Evolutionary conservation across 192 early-diverging fungal species (phyloP).

Genomic region (Phycomyces blakesleeanus): DNA sequence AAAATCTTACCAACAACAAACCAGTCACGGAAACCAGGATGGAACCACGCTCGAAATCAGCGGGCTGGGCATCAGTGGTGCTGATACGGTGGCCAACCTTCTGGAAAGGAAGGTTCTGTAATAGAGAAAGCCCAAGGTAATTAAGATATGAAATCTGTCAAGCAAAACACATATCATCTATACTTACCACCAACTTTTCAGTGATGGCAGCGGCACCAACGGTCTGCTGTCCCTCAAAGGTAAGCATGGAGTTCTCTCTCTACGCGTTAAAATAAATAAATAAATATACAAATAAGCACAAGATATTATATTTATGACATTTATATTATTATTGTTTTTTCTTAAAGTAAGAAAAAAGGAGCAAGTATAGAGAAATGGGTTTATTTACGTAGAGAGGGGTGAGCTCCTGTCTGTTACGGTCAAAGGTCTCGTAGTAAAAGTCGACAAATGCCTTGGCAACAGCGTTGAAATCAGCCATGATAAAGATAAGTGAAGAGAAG

Average conservation of each 20-base stretch:
- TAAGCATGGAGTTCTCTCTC: slow-evolving; percentile 78
- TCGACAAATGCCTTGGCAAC: slow-evolving; percentile 73
- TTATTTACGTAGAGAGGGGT: slow-evolving; percentile 74
- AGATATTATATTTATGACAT: too few relatives aligned
- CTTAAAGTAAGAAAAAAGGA: background rate
- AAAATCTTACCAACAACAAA: slow-evolving; percentile 68
- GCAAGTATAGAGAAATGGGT: background rate
- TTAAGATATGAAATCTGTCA: background rate
- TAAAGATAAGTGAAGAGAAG: background rate
- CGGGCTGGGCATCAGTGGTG: slow-evolving; percentile 81
- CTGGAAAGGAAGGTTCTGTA: slow-evolving; percentile 72
- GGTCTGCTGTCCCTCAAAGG: slow-evolving; percentile 75
- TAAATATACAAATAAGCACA: slow-evolving; percentile 3
- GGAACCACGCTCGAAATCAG: slow-evolving; percentile 51
- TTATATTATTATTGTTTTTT: too few relatives aligned
- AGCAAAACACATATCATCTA: background rate
- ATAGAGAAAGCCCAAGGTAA: background rate
- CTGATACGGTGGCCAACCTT: slow-evolving; percentile 67
- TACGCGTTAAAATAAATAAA: slow-evolving; percentile 34
- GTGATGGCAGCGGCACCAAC: slow-evolving; percentile 61
- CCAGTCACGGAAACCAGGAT: slow-evolving; percentile 85
- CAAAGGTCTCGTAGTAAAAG: slow-evolving; percentile 89
- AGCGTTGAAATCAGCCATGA: slow-evolving; percentile 16
- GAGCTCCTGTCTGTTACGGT: slow-evolving; percentile 61
- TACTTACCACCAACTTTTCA: slow-evolving; percentile 73